Evolutionary conservation across 768 basidiomycete genomes (phyloP).

Genomic region (Clitopilus hobsonii): DNA sequence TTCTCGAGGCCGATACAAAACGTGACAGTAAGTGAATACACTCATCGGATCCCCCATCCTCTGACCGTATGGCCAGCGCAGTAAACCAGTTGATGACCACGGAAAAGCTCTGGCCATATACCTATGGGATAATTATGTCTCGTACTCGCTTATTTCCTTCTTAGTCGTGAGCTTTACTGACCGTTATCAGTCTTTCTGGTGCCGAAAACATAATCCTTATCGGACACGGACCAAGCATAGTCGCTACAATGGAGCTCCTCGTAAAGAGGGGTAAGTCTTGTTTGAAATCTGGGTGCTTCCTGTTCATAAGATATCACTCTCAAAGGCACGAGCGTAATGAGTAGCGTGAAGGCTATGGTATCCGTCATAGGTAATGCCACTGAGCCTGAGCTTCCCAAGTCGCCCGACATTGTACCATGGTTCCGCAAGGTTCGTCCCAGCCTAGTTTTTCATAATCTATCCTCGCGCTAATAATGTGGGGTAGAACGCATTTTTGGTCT

Average conservation of each 20-base stretch:
- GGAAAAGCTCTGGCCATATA: conserved; percentile 67
- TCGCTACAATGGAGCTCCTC: conserved; percentile 70
- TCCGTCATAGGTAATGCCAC: conserved; percentile 72
- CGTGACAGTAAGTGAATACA: conserved; percentile 24
- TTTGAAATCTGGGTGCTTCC: neutral
- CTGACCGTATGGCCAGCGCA: conserved; percentile 22
- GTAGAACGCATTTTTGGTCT: conserved; percentile 68
- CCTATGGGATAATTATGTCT: conserved; percentile 95
- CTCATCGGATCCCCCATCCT: neutral
- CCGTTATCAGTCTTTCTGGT: conserved; percentile 53
- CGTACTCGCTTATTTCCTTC: conserved; percentile 44
- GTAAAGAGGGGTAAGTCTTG: conserved; percentile 55
- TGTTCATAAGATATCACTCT: neutral
- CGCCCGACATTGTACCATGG: conserved; percentile 62
- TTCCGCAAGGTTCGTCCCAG: conserved; percentile 56
- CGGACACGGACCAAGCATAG: conserved; percentile 84
- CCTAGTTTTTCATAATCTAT: neutral
- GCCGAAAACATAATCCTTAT: conserved; percentile 75
- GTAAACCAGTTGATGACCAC: conserved; percentile 38
- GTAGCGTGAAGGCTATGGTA: conserved; percentile 63
- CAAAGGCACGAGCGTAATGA: conserved; percentile 48
- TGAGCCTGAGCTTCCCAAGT: conserved; percentile 48
- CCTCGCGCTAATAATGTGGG: conserved; percentile 3
- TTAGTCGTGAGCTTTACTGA: conserved; percentile 3
- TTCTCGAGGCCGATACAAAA: conserved; percentile 51